These are phyloP conservation scores for Ophiostoma tasmaniense DNA, from an alignment of 2,329 filamentous ascomycete species.

Conservation along the genomic window DNA sequence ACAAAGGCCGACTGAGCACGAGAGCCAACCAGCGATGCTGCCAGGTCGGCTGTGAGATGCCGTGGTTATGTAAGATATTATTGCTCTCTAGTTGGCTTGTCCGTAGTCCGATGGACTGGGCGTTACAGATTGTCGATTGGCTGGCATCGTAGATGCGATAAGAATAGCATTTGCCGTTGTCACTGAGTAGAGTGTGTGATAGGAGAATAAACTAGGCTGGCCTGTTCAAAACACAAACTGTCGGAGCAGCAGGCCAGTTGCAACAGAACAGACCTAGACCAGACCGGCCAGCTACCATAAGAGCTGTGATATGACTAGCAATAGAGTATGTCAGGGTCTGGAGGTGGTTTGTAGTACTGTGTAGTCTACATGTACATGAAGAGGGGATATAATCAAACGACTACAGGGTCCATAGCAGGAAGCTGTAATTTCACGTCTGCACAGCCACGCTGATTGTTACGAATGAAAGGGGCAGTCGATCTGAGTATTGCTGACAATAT, in stretches of 20 bases:
- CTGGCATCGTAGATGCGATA: neutral
- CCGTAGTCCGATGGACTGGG: neutral
- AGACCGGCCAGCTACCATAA: neutral
- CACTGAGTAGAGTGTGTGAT: neutral
- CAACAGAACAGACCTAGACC: neutral
- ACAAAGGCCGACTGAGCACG: neutral
- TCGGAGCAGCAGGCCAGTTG: constrained; percentile 11
- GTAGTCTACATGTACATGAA: no score
- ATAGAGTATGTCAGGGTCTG: neutral
- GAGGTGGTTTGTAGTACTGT: no score
- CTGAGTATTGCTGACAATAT: neutral
- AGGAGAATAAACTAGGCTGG: neutral
- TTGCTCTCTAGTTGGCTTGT: no score
- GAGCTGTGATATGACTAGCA: neutral
- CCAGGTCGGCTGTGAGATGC: neutral
- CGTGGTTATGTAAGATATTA: neutral
- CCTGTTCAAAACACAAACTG: constrained; percentile 15
- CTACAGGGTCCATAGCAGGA: neutral
- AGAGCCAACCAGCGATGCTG: neutral
- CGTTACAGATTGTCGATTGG: constrained; percentile 4
- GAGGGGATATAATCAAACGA: neutral
- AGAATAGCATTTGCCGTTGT: neutral
- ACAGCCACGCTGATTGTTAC: neutral
- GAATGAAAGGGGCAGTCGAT: neutral
- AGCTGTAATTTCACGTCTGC: neutral